phyloP scores from a whole-genome alignment of 495 filamentous ascomycete genomes.

The Jackrogersella minutella region DNA sequence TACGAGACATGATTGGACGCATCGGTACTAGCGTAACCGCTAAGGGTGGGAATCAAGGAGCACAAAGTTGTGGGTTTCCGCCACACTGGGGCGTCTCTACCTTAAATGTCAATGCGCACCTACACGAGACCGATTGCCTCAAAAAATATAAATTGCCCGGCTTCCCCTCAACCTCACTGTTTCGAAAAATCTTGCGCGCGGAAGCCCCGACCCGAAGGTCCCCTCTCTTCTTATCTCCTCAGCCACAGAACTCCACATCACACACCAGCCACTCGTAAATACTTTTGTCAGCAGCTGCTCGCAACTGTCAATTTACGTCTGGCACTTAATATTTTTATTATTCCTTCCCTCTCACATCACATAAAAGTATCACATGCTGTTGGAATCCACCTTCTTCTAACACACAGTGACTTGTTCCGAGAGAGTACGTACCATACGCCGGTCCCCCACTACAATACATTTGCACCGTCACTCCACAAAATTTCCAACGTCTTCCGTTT shows the following conservation, averaged over 20 bases:
- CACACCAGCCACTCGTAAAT: slow-evolving; percentile 47
- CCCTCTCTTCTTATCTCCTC: slow-evolving; percentile 48
- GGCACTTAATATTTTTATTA: slow-evolving; percentile 29
- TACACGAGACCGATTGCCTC: slow-evolving; percentile 39
- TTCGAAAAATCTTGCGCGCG: slow-evolving; percentile 53
- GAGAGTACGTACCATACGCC: slow-evolving; percentile 37
- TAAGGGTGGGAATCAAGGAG: slow-evolving; percentile 42
- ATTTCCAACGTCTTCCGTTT: slow-evolving; percentile 36
- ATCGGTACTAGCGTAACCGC: slow-evolving; percentile 53
- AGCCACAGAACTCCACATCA: slow-evolving; percentile 43
- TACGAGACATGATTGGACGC: slow-evolving; percentile 56
- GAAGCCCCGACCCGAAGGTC: slow-evolving; percentile 60
- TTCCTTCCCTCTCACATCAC: slow-evolving; percentile 23
- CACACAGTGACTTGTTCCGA: slow-evolving; percentile 26
- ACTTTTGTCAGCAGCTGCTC: slow-evolving; percentile 42
- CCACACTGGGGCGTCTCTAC: slow-evolving; percentile 45
- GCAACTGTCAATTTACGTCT: slow-evolving; percentile 49
- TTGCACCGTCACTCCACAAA: slow-evolving; percentile 31
- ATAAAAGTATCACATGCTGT: slow-evolving; percentile 27
- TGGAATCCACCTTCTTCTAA: slow-evolving; percentile 23
- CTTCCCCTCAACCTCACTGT: slow-evolving; percentile 55
- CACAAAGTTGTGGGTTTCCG: slow-evolving; percentile 40
- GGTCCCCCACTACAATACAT: too few species aligned
- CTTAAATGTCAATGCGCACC: slow-evolving; percentile 41
- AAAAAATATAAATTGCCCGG: slow-evolving; percentile 60